Conservation (phyloP, 805 yeast species). For the Candida maesae region DNA sequence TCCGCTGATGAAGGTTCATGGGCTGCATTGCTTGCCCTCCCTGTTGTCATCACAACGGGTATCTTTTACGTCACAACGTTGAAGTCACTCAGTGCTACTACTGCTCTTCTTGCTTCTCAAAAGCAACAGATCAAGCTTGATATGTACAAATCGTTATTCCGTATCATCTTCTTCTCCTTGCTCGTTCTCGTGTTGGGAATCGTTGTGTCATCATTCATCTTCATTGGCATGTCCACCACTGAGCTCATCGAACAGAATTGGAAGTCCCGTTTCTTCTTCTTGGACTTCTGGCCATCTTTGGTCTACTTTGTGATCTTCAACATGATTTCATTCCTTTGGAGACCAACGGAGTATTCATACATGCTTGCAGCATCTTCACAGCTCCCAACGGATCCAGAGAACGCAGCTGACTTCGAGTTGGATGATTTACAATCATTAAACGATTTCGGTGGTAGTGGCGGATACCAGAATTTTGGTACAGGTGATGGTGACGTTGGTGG, state of each 20-base stretch:
- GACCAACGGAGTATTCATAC: slow-evolving; percentile 94
- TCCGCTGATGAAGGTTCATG: slow-evolving; percentile 34
- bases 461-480: slow-evolving; percentile 25
- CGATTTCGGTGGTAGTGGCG: slow-evolving; percentile 28
- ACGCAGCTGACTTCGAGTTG: slow-evolving; percentile 62
- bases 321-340: slow-evolving; percentile 87
- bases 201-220: slow-evolving; percentile 62
- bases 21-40: slow-evolving; percentile 45
- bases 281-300: slow-evolving; percentile 94
- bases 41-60: slow-evolving; percentile 65
- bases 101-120: slow-evolving; percentile 69
- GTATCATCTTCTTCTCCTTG: slow-evolving; percentile 69
- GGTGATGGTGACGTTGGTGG: too few relatives aligned
- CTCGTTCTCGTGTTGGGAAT: slow-evolving; percentile 68
- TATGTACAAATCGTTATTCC: slow-evolving; percentile 78
- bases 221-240: slow-evolving; percentile 68
- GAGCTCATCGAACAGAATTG: slow-evolving; percentile 83
- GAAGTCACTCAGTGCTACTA: slow-evolving; percentile 69
- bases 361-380: slow-evolving; percentile 94
- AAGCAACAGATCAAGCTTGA: slow-evolving; percentile 87
- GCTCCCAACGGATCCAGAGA: slow-evolving; percentile 75
- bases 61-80: slow-evolving; percentile 73
- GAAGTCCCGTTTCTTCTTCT: slow-evolving; percentile 84
- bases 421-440: slow-evolving; percentile 48
- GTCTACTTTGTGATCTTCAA: slow-evolving; percentile 82